A percentile compares a stretch with the other conserved stretches of the same genome.
Evolutionary conservation across 176 grass and related monocot genomes (phyloP).

Genomic region (Musa troglodytarum): DNA sequence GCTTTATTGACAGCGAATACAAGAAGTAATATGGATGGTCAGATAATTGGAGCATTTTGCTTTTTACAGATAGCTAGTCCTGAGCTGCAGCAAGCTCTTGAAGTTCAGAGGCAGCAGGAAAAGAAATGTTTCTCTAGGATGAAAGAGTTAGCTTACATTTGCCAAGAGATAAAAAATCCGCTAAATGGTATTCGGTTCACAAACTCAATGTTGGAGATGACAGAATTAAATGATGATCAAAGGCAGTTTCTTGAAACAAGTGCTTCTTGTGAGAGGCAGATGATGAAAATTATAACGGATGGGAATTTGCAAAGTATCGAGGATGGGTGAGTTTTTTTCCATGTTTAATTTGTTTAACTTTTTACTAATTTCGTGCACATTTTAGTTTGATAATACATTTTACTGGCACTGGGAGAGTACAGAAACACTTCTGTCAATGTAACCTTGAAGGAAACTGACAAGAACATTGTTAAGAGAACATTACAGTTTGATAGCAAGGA

Average conservation of each 20-base stretch:
- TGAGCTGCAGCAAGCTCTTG: conserved; percentile 85
- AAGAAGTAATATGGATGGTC: conserved; percentile 71
- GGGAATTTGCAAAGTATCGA: conserved; percentile 76
- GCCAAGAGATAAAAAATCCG: conserved; percentile 97
- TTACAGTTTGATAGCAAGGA: neutral
- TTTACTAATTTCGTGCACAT: neutral
- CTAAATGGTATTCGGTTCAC: conserved; percentile 85
- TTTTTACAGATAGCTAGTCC: conserved; percentile 94
- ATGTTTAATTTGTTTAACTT: conserved; percentile 1
- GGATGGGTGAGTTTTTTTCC: conserved; percentile 51
- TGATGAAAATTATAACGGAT: conserved; percentile 77
- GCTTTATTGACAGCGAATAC: conserved; percentile 79
- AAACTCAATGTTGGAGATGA: conserved; percentile 74
- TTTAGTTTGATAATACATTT: neutral
- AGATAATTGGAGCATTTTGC: conserved; percentile 74
- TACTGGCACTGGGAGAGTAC: neutral
- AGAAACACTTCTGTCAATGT: neutral
- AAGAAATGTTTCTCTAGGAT: conserved; percentile 88
- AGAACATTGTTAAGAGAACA: neutral
- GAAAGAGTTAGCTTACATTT: conserved; percentile 94
- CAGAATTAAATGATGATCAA: conserved; percentile 82
- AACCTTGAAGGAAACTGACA: neutral
- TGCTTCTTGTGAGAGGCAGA: conserved; percentile 76
- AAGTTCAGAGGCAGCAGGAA: conserved; percentile 88
- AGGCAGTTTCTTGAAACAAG: conserved; percentile 95